These are phyloP conservation scores for Colletotrichum abscissum DNA, from an alignment of 2,329 filamentous ascomycete genomes.

Conservation along the genomic window DNA sequence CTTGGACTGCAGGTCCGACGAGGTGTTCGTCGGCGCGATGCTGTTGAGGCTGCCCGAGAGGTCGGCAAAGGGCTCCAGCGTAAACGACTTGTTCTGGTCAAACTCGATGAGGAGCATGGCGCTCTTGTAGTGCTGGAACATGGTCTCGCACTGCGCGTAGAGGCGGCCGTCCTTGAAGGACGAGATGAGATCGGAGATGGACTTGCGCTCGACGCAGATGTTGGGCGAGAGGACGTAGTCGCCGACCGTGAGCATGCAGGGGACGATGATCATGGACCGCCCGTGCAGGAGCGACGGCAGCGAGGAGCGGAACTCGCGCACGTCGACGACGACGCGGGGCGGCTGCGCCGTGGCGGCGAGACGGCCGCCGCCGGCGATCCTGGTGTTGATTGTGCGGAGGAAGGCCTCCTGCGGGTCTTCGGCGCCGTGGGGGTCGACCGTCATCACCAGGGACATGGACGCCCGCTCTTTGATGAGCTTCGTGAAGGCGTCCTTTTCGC, in stretches of 20 bases:
- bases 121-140: constrained; percentile 91
- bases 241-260: constrained; percentile 95
- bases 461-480: constrained; percentile 94
- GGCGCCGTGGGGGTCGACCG: constrained; percentile 73
- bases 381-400: constrained; percentile 93
- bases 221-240: constrained; percentile 94
- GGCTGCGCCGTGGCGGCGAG: constrained; percentile 86
- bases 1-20: constrained; percentile 87
- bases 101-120: constrained; percentile 97
- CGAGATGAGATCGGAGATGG: constrained; percentile 87
- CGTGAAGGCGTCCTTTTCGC: constrained; percentile 96
- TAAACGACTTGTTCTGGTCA: constrained; percentile 97
- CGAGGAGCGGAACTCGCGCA: constrained; percentile 94
- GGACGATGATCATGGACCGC: constrained; percentile 86
- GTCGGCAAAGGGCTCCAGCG: constrained; percentile 84
- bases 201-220: constrained; percentile 96
- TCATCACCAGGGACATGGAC: constrained; percentile 90
- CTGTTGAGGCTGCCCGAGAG: constrained; percentile 70
- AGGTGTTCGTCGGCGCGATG: constrained; percentile 67
- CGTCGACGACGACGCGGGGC: constrained; percentile 92
- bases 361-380: constrained; percentile 92
- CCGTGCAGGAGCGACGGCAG: constrained; percentile 92
- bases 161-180: constrained; percentile 93
- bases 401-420: constrained; percentile 92
- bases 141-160: constrained; percentile 91